Base-by-base conservation (phyloP, 2,329 filamentous ascomycete species). In the Colletotrichum tanaceti region DNA sequence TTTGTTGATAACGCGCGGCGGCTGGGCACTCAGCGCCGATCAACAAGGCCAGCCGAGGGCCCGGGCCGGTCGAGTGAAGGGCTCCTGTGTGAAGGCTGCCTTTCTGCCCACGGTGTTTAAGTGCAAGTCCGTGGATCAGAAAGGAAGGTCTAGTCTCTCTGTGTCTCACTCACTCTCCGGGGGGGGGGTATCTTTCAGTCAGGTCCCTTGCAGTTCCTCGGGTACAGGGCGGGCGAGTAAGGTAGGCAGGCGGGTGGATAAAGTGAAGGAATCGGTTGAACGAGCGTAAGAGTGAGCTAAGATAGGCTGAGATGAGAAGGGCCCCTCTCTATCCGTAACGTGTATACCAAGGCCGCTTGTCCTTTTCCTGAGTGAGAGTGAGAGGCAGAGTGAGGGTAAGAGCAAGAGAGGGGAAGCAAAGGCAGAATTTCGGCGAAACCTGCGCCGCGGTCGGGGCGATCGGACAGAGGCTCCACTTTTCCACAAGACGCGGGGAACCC, bases 351-450 rank as follows among this genome's bases (percentile, higher is more conserved):
- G 41, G 58, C 58, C 22, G 52, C 64, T 44, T 58, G 41, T 68
- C 58, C 32, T 35, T 46, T 28, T 9, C 16, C 16, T 18, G 16
- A 44, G 32, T 35, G 32, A 35, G 32, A 35, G 32, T 35, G 32
- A 35, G 10, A 3, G 32, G 7, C 32, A 35, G 32, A 35, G 32
- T 35, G 32, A 35, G 32, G 10, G 32, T 35, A 9, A 35, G 32
- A 10, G 32, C 7, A 35, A 10, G 41, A 46, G 43, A 55, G 50
- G 43, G 52, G 60, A 18, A 39, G 28, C 41, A n/a, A 43, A 47
- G 62, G 66, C 66, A 61, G 55, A 69, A 65, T 41, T 43, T 69
- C 66, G 66, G 66, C 55, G 57, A 69, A 69, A 69, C 66, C 62
- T 61, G 55, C 55, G 50, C 66, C 57, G 55, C 54, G n/a, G 47